Conservation (phyloP, 208 protist genomes). For the Balamuthia mandrillaris region DNA sequence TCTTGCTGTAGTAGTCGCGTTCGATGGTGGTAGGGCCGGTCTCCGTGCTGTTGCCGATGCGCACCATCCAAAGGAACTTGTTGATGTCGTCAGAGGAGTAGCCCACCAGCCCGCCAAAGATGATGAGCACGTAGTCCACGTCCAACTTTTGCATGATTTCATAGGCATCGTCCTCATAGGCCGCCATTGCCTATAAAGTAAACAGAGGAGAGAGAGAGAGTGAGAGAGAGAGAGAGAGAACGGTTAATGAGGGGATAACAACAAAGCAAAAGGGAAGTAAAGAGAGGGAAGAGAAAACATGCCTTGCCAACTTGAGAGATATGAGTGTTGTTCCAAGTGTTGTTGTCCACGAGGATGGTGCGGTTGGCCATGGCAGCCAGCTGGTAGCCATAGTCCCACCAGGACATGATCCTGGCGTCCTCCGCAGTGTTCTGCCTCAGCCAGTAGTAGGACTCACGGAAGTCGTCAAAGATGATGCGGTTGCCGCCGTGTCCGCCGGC, state of each 20-base stretch:
- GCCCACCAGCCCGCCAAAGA: conserved; percentile 88
- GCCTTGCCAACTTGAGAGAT: conserved; percentile 93
- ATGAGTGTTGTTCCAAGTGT: conserved; percentile 98
- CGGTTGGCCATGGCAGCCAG: conserved; percentile 92
- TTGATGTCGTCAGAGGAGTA: conserved; percentile 91
- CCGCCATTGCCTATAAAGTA: conserved; percentile 71
- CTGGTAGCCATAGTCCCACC: conserved; percentile 99
- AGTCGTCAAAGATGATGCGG: conserved; percentile 90
- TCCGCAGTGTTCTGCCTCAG: conserved; percentile 86
- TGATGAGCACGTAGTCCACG: conserved; percentile 94
- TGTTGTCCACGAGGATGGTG: conserved; percentile 94
- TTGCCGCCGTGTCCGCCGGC: conserved; percentile 61
- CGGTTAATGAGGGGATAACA: neutral
- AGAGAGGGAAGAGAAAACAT: neutral
- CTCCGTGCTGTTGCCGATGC: conserved; percentile 61
- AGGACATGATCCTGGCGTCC: conserved; percentile 90
- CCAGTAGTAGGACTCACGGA: conserved; percentile 94
- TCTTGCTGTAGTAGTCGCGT: conserved; percentile 73
- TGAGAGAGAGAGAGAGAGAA: too few relatives aligned
- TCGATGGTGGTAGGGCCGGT: conserved; percentile 72
- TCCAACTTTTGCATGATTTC: conserved; percentile 85
- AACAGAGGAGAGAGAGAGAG: neutral
- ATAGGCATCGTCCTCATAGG: conserved; percentile 82
- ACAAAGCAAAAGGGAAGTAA: neutral
- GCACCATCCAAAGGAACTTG: conserved; percentile 94